These are phyloP conservation scores for Piper longum DNA, from an alignment of 164 flowering plant species.

Conservation along the genomic window DNA sequence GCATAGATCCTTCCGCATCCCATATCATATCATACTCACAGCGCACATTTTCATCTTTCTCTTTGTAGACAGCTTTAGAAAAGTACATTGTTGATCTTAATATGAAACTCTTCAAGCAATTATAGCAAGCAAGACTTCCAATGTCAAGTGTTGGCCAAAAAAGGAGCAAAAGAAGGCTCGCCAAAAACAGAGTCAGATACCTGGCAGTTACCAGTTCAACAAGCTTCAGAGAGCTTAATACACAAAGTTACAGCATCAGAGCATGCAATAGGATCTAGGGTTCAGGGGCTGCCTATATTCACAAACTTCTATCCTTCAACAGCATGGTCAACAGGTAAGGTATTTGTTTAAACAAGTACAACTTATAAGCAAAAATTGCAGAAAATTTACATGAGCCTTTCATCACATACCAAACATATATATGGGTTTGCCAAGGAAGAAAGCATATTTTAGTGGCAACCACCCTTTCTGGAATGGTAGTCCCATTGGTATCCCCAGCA, in stretches of 20 bases:
- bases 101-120: conserved; percentile 11
- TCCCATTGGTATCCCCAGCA: conserved; percentile 20
- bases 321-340: neutral
- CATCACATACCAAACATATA: conserved; percentile 62
- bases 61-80: conserved; percentile 30
- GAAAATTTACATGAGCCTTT: neutral
- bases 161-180: conserved; percentile 45
- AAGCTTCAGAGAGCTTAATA: neutral
- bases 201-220: conserved; percentile 22
- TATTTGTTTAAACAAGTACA: neutral
- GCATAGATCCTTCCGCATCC: conserved; percentile 95
- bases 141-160: conserved; percentile 51
- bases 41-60: conserved; percentile 66
- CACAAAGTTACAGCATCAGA: neutral
- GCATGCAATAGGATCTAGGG: too few species aligned
- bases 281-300: too few species aligned
- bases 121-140: conserved; percentile 14
- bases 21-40: conserved; percentile 85
- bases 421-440: conserved; percentile 69
- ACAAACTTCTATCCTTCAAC: too few species aligned
- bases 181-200: conserved; percentile 46
- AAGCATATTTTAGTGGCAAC: conserved; percentile 49
- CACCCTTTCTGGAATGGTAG: conserved; percentile 25
- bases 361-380: too few species aligned
- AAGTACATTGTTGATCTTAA: conserved; percentile 16